Percentiles rank a stretch among this genome's conserved stretches.
These are phyloP conservation scores for Pestalotiopsis sp. DNA, from an alignment of 2,329 filamentous ascomycete species.

Conservation along the genomic window DNA sequence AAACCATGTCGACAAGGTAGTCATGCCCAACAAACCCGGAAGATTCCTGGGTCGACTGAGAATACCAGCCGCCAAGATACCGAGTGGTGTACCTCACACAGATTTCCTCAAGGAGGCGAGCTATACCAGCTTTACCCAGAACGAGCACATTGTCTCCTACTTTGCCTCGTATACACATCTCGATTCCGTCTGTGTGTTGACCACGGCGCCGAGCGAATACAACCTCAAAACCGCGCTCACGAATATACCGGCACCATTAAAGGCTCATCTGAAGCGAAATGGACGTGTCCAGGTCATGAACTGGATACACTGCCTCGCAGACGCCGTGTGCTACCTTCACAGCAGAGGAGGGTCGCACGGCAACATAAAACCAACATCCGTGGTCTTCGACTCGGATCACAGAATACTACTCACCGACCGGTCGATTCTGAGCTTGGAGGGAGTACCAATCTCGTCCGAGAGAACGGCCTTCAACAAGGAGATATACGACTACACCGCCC, in stretches of 20 bases:
- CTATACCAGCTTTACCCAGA: conserved; percentile 59
- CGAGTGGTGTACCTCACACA: conserved; percentile 47
- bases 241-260: conserved; percentile 63
- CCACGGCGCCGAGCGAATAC: conserved; percentile 67
- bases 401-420: conserved; percentile 70
- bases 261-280: conserved; percentile 62
- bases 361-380: conserved; percentile 71
- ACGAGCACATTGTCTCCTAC: conserved; percentile 71
- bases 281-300: conserved; percentile 65
- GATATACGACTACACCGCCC: conserved; percentile 72
- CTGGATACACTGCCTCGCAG: conserved; percentile 75
- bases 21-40: conserved; percentile 63
- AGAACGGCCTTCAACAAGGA: conserved; percentile 64
- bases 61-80: conserved; percentile 51
- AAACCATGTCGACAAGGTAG: conserved; percentile 58
- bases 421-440: conserved; percentile 47
- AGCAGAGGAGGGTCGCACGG: conserved; percentile 65
- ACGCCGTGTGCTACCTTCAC: conserved; percentile 71
- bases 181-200: conserved; percentile 65
- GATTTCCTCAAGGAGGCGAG: conserved; percentile 66
- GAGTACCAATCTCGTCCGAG: conserved; percentile 43
- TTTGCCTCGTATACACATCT: conserved; percentile 72
- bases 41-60: conserved; percentile 60
- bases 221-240: conserved; percentile 69
- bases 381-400: conserved; percentile 68